A percentile compares a stretch with the other conserved stretches of the same genome.
phyloP scores from a whole-genome alignment of 352 stramenopile genomes.

The Saprolegnia parasitica region DNA sequence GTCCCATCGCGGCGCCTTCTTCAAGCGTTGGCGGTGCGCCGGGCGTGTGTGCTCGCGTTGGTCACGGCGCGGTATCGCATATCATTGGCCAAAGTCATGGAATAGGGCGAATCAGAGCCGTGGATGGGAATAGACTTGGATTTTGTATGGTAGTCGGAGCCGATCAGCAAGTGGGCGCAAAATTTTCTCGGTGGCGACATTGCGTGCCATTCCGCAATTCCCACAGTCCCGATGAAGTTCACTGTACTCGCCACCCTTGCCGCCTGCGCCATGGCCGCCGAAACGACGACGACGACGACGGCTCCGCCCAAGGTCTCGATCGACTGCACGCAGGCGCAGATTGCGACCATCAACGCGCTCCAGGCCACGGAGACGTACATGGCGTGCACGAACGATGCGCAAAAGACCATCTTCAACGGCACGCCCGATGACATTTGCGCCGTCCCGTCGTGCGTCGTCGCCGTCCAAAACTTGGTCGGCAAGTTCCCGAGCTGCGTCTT shows the following conservation, averaged over 20 bases:
- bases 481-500: constrained; percentile 26
- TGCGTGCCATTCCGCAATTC: constrained; percentile 18
- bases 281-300: not conserved
- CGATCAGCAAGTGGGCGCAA: not conserved
- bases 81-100: constrained; percentile 12
- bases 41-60: not conserved
- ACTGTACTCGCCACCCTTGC: constrained; percentile 10
- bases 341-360: constrained; percentile 10
- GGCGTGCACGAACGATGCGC: constrained; percentile 15
- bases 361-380: constrained; percentile 18
- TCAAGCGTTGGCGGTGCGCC: not conserved
- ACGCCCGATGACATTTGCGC: constrained; percentile 16
- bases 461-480: constrained; percentile 25
- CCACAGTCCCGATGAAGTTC: constrained; percentile 22
- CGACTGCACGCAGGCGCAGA: constrained; percentile 7
- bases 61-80: not conserved
- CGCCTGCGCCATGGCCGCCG: constrained; percentile 1
- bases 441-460: constrained; percentile 15
- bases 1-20: not conserved
- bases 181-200: constrained; percentile 7
- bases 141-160: not conserved
- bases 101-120: not conserved
- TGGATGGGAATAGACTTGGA: not conserved
- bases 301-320: constrained; percentile 1
- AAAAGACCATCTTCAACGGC: constrained; percentile 26